These are phyloP conservation scores for Vitis riparia DNA, from an alignment of 164 flowering plant species.

Conservation along the genomic window DNA sequence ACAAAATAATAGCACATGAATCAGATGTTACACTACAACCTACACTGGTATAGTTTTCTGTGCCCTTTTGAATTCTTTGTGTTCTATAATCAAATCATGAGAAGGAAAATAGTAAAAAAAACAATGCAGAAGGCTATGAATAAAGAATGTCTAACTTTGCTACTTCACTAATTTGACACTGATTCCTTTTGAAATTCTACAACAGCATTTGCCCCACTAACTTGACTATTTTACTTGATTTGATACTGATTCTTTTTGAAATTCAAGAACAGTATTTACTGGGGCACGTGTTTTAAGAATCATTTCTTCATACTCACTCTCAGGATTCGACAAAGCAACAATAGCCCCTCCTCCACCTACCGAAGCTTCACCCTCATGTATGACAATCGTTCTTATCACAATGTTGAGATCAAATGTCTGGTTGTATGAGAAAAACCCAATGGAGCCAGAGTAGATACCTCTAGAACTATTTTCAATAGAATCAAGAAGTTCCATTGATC, in stretches of 20 bases:
- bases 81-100: too few relatives aligned
- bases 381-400: constrained; percentile 84
- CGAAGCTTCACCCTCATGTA: constrained; percentile 84
- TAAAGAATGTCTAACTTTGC: too few relatives aligned
- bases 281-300: constrained; percentile 79
- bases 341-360: constrained; percentile 98
- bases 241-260: constrained; percentile 22
- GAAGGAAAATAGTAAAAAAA: too few relatives aligned
- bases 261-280: constrained; percentile 52
- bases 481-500: constrained; percentile 96
- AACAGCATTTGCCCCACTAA: too few relatives aligned
- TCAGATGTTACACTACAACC: too few relatives aligned
- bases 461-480: constrained; percentile 78
- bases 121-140: too few relatives aligned
- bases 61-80: too few relatives aligned
- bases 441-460: constrained; percentile 91
- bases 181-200: too few relatives aligned
- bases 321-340: constrained; percentile 80
- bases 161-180: too few relatives aligned
- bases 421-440: constrained; percentile 85
- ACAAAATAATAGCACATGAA: too few relatives aligned
- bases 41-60: too few relatives aligned
- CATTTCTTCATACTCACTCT: constrained; percentile 89
- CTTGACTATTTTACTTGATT: too few relatives aligned
- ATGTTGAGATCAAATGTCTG: constrained; percentile 90